Evolutionary conservation across 2,329 filamentous ascomycete genomes (phyloP), one percentile per base, ranked within the genome.

Genomic region (Alternaria panax): DNA sequence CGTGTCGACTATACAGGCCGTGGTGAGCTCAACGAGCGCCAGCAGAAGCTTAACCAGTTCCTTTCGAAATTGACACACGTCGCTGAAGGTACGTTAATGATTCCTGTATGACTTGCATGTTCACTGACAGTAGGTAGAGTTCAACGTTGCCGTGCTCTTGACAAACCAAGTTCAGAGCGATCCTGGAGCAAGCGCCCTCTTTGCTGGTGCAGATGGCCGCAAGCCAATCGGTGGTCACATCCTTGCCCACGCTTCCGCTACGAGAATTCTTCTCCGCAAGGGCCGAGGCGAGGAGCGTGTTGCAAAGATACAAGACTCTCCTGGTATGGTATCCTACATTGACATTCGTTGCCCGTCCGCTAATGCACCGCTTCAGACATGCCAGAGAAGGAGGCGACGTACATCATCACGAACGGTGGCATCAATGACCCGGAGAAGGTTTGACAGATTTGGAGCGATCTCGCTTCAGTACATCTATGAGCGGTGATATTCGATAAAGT

Each of bases 161-260:
- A 90, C 88, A 53, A 91, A 90, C 65, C 88, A 91, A 78, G 88
- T 91, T 34, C 88, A 90, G 78, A 89, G 86, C 58, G 88, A 90
- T 66, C 88, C 88, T 14, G 88, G 88, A 61, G 88, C 88, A 11
- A 90, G 83, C 73, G 86, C 88, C 45, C 80, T 90, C 11, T 90
- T 90, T 71, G 86, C 87, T 51, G 84, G 87, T 64, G 87, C 86
- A 56, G 88, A 90, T 78, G 88, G 88, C 45, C 83, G 88, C 46
- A 90, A 90, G 73, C 87, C 88, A 48, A 84, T 88, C 48, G 87
- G 87, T 61, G 88, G 88, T 16, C 88, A 91, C 77, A 85, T 90
- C 55, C 84, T 91, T 28, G 88, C 88, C 36, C 88, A 91, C 75
- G 88, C 88, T 51, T 90, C 87, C 52, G 85, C 88, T 2, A 90